Conservation (phyloP, 139 green algal species). For the Chlamydomonas sp. region DNA sequence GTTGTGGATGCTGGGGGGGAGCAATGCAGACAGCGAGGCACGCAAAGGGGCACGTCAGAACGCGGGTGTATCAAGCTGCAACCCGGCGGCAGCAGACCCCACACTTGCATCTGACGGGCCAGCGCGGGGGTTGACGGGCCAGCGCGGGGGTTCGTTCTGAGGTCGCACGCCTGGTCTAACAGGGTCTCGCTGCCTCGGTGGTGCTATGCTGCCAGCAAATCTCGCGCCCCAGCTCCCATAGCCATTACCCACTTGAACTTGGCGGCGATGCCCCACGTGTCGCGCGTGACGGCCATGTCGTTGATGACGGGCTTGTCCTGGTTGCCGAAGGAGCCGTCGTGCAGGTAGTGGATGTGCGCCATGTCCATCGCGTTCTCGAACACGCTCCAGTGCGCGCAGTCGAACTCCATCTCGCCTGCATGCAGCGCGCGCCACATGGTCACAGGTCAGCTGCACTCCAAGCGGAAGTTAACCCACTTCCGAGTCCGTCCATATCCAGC, state of each 20-base stretch:
- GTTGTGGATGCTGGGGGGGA: constrained; percentile 78
- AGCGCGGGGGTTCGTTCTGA: too few species aligned
- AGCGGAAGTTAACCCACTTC: too few species aligned
- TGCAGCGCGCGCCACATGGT: constrained; percentile 46
- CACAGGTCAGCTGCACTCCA: too few species aligned
- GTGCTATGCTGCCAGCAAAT: background rate
- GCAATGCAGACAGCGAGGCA: background rate
- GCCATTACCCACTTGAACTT: constrained; percentile 44
- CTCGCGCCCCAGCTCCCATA: background rate
- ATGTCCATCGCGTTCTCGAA: constrained; percentile 95
- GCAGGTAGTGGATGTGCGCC: constrained; percentile 92
- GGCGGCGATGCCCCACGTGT: constrained; percentile 51
- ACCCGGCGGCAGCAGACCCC: background rate
- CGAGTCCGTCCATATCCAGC: too few species aligned
- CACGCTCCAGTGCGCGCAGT: constrained; percentile 70
- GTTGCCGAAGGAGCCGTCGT: constrained; percentile 81
- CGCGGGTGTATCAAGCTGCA: background rate
- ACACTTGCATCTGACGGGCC: too few species aligned
- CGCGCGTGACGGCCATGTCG: constrained; percentile 69
- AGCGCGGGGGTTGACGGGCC: too few species aligned
- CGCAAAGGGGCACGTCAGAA: background rate
- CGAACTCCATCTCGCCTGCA: constrained; percentile 65
- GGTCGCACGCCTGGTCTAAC: too few species aligned
- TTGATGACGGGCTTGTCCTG: constrained; percentile 70
- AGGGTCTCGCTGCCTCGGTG: too few species aligned